A percentile compares a stretch with the other conserved stretches of the same genome.
phyloP scores from a whole-genome alignment of 345 rosid species.

The Populus euphratica region DNA sequence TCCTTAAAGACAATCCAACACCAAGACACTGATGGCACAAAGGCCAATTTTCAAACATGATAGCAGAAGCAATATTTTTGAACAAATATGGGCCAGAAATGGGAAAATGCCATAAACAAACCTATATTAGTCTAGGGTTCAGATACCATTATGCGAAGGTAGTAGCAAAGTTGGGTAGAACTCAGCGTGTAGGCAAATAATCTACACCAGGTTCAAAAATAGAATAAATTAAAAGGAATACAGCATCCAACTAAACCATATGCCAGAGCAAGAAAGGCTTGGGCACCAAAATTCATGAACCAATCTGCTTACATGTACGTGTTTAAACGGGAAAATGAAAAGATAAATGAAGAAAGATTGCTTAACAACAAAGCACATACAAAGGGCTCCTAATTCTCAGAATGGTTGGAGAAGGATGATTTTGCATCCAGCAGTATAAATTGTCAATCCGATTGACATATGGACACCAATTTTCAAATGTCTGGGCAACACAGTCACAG shows the following conservation, averaged over 20 bases:
- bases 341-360: slow-evolving; percentile 23
- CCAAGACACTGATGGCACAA: no score
- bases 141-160: not conserved
- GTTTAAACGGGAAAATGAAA: not conserved
- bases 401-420: slow-evolving; percentile 19
- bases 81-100: no score
- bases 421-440: slow-evolving; percentile 19
- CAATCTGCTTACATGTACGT: slow-evolving; percentile 29
- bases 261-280: slow-evolving; percentile 23
- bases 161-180: not conserved
- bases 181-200: slow-evolving; percentile 4
- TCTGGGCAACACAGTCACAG: slow-evolving; percentile 30
- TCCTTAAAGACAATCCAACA: no score
- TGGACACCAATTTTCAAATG: slow-evolving; percentile 29
- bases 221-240: slow-evolving; percentile 16
- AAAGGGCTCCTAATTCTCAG: slow-evolving; percentile 25
- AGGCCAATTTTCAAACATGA: no score
- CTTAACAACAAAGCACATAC: slow-evolving; percentile 37
- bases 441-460: slow-evolving; percentile 30
- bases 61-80: no score
- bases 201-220: slow-evolving; percentile 3
- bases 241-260: slow-evolving; percentile 19
- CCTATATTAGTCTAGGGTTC: not conserved
- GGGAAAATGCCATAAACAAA: not conserved
- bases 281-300: slow-evolving; percentile 31